Percentiles rank a stretch among this genome's conserved stretches.
Evolutionary conservation across 148 eudicot species (phyloP).

Genomic region (Cornus kousa): DNA sequence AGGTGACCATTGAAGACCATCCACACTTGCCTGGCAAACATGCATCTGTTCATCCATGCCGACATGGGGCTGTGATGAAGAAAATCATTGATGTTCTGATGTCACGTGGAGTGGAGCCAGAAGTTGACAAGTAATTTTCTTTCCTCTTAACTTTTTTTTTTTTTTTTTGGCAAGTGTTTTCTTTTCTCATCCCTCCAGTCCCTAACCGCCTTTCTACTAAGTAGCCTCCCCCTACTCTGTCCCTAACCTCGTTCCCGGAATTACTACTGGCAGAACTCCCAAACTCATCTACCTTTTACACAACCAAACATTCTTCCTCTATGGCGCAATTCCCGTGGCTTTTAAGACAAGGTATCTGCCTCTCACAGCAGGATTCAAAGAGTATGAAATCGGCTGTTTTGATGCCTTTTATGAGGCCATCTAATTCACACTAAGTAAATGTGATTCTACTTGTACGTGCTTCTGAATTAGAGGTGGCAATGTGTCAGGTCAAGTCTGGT

Average conservation of each 20-base stretch:
- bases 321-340: no score
- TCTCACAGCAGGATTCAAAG: no score
- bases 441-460: neutral
- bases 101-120: constrained; percentile 97
- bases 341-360: no score
- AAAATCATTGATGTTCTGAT: constrained; percentile 92
- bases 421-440: neutral
- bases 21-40: constrained; percentile 98
- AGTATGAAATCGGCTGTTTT: no score
- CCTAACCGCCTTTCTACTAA: no score
- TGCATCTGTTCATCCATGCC: constrained; percentile 99
- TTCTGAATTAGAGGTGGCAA: constrained; percentile 5
- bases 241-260: no score
- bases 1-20: constrained; percentile 99
- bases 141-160: neutral
- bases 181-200: neutral
- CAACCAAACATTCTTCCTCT: no score
- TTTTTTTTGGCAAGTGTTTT: no score
- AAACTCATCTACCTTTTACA: no score
- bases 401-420: no score
- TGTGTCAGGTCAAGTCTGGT: neutral
- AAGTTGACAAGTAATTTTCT: constrained; percentile 88
- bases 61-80: constrained; percentile 98
- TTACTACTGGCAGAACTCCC: no score
- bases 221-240: no score